Evolutionary conservation across 2,329 filamentous ascomycete species (phyloP).

Genomic region (Fusarium humuli): DNA sequence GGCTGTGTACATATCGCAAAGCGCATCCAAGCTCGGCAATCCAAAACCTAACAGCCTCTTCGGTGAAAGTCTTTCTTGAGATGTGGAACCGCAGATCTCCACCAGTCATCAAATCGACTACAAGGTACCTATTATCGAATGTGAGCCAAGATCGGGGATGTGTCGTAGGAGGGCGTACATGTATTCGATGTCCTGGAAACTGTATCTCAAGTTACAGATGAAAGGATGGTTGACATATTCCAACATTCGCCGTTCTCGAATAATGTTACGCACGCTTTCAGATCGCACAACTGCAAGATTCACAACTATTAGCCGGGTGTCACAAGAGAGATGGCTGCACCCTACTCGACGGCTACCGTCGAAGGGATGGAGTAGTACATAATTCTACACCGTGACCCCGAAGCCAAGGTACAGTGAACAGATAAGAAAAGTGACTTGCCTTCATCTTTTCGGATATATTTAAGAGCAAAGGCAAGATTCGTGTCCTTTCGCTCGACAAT

Average conservation of each 20-base stretch:
- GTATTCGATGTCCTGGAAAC: slow-evolving; percentile 99
- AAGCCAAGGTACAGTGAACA: neutral
- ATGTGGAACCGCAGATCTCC: slow-evolving; percentile 98
- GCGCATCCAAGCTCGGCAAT: slow-evolving; percentile 94
- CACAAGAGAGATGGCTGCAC: slow-evolving; percentile 9
- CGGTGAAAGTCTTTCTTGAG: slow-evolving; percentile 96
- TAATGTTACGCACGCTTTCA: slow-evolving; percentile 97
- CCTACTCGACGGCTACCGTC: neutral
- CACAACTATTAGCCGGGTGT: slow-evolving; percentile 40
- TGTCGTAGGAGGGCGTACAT: slow-evolving; percentile 70
- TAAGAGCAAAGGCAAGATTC: slow-evolving; percentile 91
- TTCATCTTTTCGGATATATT: slow-evolving; percentile 99
- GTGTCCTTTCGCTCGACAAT: slow-evolving; percentile 99
- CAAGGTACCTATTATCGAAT: slow-evolving; percentile 78
- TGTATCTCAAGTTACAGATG: slow-evolving; percentile 97
- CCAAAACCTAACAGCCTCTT: slow-evolving; percentile 97
- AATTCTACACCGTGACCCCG: neutral
- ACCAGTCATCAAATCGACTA: slow-evolving; percentile 98
- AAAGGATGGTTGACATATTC: slow-evolving; percentile 98
- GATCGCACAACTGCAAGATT: slow-evolving; percentile 83
- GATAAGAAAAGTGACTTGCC: slow-evolving; percentile 63
- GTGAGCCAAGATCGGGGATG: slow-evolving; percentile 31
- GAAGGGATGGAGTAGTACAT: slow-evolving; percentile 3
- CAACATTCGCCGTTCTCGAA: slow-evolving; percentile 96
- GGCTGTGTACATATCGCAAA: slow-evolving; percentile 84